Conservation (phyloP, 1,284 basidiomycete genomes). For the Cronartium quercuum region DNA sequence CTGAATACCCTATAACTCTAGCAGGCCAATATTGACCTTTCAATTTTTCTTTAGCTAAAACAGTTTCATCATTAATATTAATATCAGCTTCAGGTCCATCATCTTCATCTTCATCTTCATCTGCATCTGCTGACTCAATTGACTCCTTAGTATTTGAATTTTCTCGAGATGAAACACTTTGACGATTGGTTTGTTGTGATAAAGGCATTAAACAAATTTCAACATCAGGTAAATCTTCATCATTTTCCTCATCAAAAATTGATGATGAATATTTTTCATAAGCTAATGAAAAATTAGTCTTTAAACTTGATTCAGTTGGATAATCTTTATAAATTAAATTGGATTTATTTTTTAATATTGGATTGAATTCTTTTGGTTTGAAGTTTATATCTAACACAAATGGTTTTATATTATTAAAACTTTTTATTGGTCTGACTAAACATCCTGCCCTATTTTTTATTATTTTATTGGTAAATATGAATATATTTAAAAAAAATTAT, state of each 20-base stretch:
- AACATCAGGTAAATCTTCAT: constrained; percentile 18
- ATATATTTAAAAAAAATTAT: not conserved
- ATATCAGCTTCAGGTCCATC: constrained; percentile 16
- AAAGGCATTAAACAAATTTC: constrained; percentile 16
- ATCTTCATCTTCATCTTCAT: not conserved
- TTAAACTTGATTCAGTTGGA: not conserved
- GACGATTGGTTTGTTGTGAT: constrained; percentile 8
- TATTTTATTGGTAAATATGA: not conserved
- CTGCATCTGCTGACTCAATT: not conserved
- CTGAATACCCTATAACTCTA: constrained; percentile 5
- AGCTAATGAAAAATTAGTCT: constrained; percentile 4
- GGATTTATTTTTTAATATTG: constrained; percentile 11
- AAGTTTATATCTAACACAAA: constrained; percentile 10
- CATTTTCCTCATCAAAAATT: constrained; percentile 5
- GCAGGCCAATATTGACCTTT: constrained; percentile 29
- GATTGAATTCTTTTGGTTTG: constrained; percentile 14
- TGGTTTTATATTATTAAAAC: not conserved
- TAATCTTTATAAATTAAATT: constrained; percentile 3
- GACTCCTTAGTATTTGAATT: not conserved
- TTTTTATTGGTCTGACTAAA: not conserved
- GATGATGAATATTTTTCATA: constrained; percentile 7
- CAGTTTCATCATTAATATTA: constrained; percentile 6
- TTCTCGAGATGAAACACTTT: not conserved
- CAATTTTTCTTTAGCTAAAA: not conserved
- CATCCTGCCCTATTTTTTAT: not conserved